A percentile compares a stretch with the other conserved stretches of the same genome.
Evolutionary conservation across 2,329 filamentous ascomycete species (phyloP).

Genomic region (Trichoderma sp.): DNA sequence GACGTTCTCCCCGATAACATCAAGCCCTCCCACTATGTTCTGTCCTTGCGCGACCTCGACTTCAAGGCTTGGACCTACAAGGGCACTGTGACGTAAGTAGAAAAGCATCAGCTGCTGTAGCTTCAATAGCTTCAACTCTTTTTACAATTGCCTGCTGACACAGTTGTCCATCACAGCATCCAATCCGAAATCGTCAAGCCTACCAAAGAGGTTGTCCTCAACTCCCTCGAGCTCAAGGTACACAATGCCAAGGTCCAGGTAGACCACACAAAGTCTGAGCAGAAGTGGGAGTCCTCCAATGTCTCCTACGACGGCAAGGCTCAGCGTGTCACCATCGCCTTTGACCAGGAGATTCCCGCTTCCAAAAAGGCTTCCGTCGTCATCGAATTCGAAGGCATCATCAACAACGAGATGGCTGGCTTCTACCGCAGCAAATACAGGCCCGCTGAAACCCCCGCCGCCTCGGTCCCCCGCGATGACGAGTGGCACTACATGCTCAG

Average conservation of each 20-base stretch:
- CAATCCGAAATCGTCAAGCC: slow-evolving; percentile 71
- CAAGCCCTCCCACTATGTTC: slow-evolving; percentile 82
- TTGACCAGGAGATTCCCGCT: slow-evolving; percentile 70
- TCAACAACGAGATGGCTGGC: slow-evolving; percentile 90
- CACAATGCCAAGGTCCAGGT: slow-evolving; percentile 64
- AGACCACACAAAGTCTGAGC: slow-evolving; percentile 60
- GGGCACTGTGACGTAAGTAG: slow-evolving; percentile 68
- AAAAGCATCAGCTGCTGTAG: background rate
- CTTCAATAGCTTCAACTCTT: background rate
- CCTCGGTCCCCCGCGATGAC: slow-evolving; percentile 76
- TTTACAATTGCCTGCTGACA: background rate
- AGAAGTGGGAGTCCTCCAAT: slow-evolving; percentile 62
- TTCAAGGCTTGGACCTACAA: slow-evolving; percentile 77
- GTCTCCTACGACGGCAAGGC: slow-evolving; percentile 82
- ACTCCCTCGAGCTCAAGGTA: slow-evolving; percentile 82
- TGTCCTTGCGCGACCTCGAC: slow-evolving; percentile 81
- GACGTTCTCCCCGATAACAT: slow-evolving; percentile 66
- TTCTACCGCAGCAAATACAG: slow-evolving; percentile 97
- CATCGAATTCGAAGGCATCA: slow-evolving; percentile 76
- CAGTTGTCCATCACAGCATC: slow-evolving; percentile 68
- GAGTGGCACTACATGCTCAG: slow-evolving; percentile 78
- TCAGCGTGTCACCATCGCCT: slow-evolving; percentile 80
- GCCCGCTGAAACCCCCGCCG: slow-evolving; percentile 69
- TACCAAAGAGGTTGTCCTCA: slow-evolving; percentile 79
- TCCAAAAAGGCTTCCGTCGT: slow-evolving; percentile 68